A percentile compares a stretch with the other conserved stretches of the same genome.
Conservation (phyloP, 768 basidiomycete genomes). For the Mycena capillaripes region DNA sequence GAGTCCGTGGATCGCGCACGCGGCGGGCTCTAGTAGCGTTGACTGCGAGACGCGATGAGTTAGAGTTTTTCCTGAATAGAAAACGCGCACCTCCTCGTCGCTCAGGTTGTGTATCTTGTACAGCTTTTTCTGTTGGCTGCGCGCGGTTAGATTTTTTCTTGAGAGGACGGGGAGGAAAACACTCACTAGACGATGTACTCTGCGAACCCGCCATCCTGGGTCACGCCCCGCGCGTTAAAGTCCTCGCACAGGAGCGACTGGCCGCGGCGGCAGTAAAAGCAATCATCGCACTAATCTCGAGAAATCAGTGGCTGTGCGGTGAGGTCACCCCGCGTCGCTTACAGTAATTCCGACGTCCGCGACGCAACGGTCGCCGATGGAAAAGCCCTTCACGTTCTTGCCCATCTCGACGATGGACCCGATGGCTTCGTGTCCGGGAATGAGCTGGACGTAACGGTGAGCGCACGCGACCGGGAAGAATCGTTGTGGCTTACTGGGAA, state of each 20-base stretch:
- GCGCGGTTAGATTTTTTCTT: conserved; percentile 38
- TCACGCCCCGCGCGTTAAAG: conserved; percentile 86
- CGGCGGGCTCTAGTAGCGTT: conserved; percentile 90
- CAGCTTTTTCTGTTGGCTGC: conserved; percentile 64
- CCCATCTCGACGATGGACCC: conserved; percentile 82
- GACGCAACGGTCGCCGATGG: conserved; percentile 85
- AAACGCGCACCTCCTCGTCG: no score
- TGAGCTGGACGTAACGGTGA: conserved; percentile 57
- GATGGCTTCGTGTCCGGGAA: conserved; percentile 83
- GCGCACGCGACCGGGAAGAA: not conserved
- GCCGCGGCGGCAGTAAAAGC: conserved; percentile 92
- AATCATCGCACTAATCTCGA: conserved; percentile 75
- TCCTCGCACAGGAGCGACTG: conserved; percentile 87
- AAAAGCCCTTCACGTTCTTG: conserved; percentile 84
- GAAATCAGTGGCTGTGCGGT: not conserved
- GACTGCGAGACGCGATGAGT: conserved; percentile 89
- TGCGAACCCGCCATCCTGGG: conserved; percentile 88
- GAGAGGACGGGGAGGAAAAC: not conserved
- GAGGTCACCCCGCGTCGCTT: conserved; percentile 41
- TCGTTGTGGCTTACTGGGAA: conserved; percentile 58
- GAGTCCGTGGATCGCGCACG: conserved; percentile 93
- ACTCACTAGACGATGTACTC: conserved; percentile 88
- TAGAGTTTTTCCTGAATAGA: no score
- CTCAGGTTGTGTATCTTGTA: no score
- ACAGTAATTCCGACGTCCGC: conserved; percentile 85